Evolutionary conservation across 768 basidiomycete species (phyloP).

Genomic region (Crassisporium funariophilum): DNA sequence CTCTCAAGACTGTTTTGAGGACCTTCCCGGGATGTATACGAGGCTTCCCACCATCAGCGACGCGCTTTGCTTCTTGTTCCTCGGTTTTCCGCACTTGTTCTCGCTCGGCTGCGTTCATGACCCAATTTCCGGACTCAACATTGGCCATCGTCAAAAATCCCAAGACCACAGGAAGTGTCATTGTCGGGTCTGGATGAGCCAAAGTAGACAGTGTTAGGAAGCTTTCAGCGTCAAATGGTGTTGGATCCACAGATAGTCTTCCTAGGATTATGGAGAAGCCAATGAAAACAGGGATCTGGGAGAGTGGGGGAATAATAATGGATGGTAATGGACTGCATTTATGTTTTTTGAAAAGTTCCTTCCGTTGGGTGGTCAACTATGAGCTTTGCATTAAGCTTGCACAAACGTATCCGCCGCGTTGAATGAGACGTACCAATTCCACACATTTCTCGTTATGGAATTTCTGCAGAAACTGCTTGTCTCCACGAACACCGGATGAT

Average conservation of each 20-base stretch:
- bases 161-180: slow-evolving; percentile 66
- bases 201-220: slow-evolving; percentile 75
- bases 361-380: slow-evolving; percentile 56
- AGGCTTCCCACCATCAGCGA: slow-evolving; percentile 47
- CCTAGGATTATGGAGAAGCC: slow-evolving; percentile 61
- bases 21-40: slow-evolving; percentile 44
- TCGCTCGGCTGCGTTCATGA: slow-evolving; percentile 59
- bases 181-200: slow-evolving; percentile 70
- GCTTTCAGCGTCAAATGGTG: slow-evolving; percentile 76
- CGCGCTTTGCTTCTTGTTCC: slow-evolving; percentile 47
- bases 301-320: slow-evolving; percentile 59
- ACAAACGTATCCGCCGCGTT: background rate
- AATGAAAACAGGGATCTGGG: slow-evolving; percentile 75
- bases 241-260: slow-evolving; percentile 54
- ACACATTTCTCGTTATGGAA: slow-evolving; percentile 51
- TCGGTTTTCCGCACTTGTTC: slow-evolving; percentile 51
- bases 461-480: slow-evolving; percentile 51
- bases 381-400: slow-evolving; percentile 3
- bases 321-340: slow-evolving; percentile 59
- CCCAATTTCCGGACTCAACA: slow-evolving; percentile 77
- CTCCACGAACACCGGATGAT: slow-evolving; percentile 51
- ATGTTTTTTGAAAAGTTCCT: slow-evolving; percentile 61
- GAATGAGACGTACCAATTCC: slow-evolving; percentile 43
- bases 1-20: slow-evolving; percentile 56
- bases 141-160: slow-evolving; percentile 79